phyloP scores from a whole-genome alignment of 2,329 filamentous ascomycete species.

The Ceratocystis cacaofunesta region DNA sequence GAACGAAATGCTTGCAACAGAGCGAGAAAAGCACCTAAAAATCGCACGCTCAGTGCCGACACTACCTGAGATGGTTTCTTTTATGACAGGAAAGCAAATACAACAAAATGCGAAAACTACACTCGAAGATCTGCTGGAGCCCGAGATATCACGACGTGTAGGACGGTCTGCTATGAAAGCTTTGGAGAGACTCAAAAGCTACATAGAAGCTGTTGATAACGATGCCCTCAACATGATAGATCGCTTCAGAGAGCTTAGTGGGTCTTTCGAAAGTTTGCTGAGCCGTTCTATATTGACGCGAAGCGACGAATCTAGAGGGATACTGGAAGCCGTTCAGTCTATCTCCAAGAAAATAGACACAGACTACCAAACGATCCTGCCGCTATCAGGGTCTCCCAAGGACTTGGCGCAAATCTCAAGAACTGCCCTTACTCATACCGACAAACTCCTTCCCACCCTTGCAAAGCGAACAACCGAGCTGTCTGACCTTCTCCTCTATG shows the following conservation, averaged over 20 bases:
- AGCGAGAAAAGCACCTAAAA: slow-evolving; percentile 54
- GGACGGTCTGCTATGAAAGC: slow-evolving; percentile 47
- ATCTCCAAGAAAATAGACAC: slow-evolving; percentile 74
- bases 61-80: slow-evolving; percentile 48
- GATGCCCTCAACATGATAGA: slow-evolving; percentile 38
- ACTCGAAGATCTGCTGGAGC: slow-evolving; percentile 62
- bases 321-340: slow-evolving; percentile 74
- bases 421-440: slow-evolving; percentile 48
- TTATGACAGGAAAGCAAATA: slow-evolving; percentile 40
- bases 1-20: slow-evolving; percentile 45
- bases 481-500: slow-evolving; percentile 43
- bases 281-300: slow-evolving; percentile 41
- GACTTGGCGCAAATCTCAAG: slow-evolving; percentile 48
- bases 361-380: slow-evolving; percentile 65
- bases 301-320: slow-evolving; percentile 47
- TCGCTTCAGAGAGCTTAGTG: slow-evolving; percentile 41
- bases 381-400: slow-evolving; percentile 47
- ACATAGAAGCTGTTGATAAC: slow-evolving; percentile 46
- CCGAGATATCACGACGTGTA: slow-evolving; percentile 56
- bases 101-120: slow-evolving; percentile 37
- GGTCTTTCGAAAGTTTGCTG: slow-evolving; percentile 46
- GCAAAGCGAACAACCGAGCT: slow-evolving; percentile 43
- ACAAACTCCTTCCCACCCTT: slow-evolving; percentile 44
- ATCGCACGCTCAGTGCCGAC: slow-evolving; percentile 50
- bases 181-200: slow-evolving; percentile 43